phyloP scores from a whole-genome alignment of 306 rosid genomes.

The Pyrus pyrifolia region DNA sequence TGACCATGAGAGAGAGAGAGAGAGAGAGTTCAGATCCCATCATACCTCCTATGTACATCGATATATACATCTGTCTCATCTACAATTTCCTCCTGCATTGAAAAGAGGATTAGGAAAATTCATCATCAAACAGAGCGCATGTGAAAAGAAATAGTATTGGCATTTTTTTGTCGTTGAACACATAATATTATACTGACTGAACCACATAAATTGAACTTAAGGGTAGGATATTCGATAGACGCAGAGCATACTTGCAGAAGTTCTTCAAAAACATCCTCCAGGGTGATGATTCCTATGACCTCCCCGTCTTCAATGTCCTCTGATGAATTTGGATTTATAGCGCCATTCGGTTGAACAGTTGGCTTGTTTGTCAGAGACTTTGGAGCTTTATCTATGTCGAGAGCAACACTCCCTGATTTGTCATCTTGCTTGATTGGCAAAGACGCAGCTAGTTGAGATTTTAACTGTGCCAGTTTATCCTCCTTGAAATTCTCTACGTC shows the following conservation, averaged over 20 bases:
- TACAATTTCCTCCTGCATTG: slow-evolving; percentile 51
- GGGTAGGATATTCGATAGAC: background rate
- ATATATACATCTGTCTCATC: slow-evolving; percentile 53
- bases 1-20: background rate
- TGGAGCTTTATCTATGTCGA: slow-evolving; percentile 49
- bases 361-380: slow-evolving; percentile 25
- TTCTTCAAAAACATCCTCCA: slow-evolving; percentile 95
- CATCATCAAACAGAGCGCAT: background rate
- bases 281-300: slow-evolving; percentile 86
- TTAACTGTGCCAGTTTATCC: slow-evolving; percentile 18
- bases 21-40: background rate
- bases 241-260: slow-evolving; percentile 53
- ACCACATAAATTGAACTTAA: background rate
- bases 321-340: slow-evolving; percentile 12
- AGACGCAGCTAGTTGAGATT: slow-evolving; percentile 43
- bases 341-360: slow-evolving; percentile 30
- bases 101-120: background rate
- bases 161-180: background rate
- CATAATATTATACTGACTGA: background rate
- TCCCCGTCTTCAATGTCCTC: slow-evolving; percentile 79
- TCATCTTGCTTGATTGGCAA: slow-evolving; percentile 40
- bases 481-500: slow-evolving; percentile 42
- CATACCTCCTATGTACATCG: slow-evolving; percentile 73
- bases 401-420: slow-evolving; percentile 29
- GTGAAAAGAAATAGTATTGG: background rate